Base-by-base conservation (phyloP, 2,329 filamentous ascomycete species). In the Chaetomium strumarium region DNA sequence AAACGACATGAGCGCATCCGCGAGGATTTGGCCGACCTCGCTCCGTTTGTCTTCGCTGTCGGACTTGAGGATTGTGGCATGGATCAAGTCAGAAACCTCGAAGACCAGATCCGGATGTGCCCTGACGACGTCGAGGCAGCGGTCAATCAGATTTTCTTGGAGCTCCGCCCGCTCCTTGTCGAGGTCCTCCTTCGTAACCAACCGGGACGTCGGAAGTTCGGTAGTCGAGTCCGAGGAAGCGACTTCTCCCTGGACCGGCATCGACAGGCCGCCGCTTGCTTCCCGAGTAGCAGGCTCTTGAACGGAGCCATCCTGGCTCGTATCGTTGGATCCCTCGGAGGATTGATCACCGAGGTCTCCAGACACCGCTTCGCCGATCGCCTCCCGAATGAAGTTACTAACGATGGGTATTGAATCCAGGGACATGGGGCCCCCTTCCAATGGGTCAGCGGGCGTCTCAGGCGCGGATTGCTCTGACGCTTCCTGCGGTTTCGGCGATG, bases 21-120 rank as follows among this genome's bases (percentile, higher is more conserved):
- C 85, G 42, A 99, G 74, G 0, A 90, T 95, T 46, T 85, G 81
- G 14, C 88, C 90, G 60, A 95, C 86, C 51, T 93, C 88, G 56
- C 83, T 81, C 38, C 85, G 70, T 64, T 77, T 64, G 51, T 78
- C 74, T 69, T 79, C 63, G 68, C 78, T 60, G 68, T 78, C 58
- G 68, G 81, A 66, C 79, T 83, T 64, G 65, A 79, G 60, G 72
- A 85, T 80, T 20, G 90, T 85, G 3, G 85, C 84, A 36, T 80
- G 80, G 50, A 99, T 91, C 17, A 99, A 76, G 62, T 96, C 91
- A 0, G 90, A 83, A 43, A 99, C 76, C 64, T 97, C 92, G 62
- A 96, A 93, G 0, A 93, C 95, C 11, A 92, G 84, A 60, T 88
- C 84, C 13, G 91, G 85, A 61, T 97, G 91, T 36, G 86, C 85